These are phyloP conservation scores for Vigna nakashimae DNA, from an alignment of 306 rosid genomes.

Conservation along the genomic window DNA sequence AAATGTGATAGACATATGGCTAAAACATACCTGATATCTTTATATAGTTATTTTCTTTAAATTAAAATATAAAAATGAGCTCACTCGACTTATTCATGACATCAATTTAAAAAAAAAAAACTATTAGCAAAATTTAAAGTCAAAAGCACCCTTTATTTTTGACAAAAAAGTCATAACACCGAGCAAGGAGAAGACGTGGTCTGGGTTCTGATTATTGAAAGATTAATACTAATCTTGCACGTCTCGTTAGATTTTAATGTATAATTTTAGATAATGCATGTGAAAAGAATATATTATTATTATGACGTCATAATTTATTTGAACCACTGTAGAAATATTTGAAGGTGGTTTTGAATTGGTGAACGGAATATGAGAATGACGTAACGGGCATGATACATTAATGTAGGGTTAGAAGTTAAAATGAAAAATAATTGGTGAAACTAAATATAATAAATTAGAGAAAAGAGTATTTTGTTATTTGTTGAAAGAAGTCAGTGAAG, in stretches of 20 bases:
- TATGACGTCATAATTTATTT: too few relatives aligned
- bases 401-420: too few relatives aligned
- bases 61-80: not conserved
- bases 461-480: too few relatives aligned
- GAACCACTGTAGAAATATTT: too few relatives aligned
- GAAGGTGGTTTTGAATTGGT: too few relatives aligned
- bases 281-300: not conserved
- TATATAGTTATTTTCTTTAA: not conserved
- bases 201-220: not conserved
- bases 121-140: not conserved
- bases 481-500: not conserved
- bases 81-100: not conserved
- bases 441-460: too few relatives aligned
- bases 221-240: not conserved
- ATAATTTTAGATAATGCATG: not conserved
- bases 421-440: too few relatives aligned
- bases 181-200: not conserved
- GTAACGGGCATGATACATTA: too few relatives aligned
- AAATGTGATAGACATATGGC: not conserved
- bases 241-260: not conserved
- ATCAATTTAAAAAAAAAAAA: not conserved
- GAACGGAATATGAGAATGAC: too few relatives aligned
- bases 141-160: not conserved
- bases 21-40: not conserved
- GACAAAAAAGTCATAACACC: not conserved